Evolutionary conservation across 306 rosid species (phyloP).

Genomic region (Trifolium dubium): DNA sequence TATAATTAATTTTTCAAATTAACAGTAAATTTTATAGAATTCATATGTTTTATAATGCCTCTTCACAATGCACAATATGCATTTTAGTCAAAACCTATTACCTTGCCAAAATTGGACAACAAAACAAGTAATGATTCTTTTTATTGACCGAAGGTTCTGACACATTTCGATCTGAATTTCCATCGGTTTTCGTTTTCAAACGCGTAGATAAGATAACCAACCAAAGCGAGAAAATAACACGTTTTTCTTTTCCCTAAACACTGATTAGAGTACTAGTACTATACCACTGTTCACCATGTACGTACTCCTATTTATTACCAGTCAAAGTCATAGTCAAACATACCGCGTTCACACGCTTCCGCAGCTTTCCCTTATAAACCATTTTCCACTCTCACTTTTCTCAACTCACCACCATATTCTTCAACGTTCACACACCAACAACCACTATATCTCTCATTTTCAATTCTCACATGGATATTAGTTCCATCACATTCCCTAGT

Average conservation of each 20-base stretch:
- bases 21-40: too few species aligned
- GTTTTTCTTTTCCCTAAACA: constrained; percentile 14
- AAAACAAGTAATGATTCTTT: background rate
- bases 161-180: constrained; percentile 3
- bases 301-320: background rate
- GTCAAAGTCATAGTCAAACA: constrained; percentile 38
- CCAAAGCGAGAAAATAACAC: constrained; percentile 9
- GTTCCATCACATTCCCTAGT: constrained; percentile 42
- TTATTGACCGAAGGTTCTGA: constrained; percentile 19
- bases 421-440: constrained; percentile 51
- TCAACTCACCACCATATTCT: constrained; percentile 10
- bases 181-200: constrained; percentile 17
- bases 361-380: background rate
- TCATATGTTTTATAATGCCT: too few species aligned
- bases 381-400: background rate
- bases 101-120: too few species aligned
- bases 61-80: too few species aligned
- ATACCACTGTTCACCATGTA: background rate
- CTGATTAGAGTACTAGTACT: too few species aligned
- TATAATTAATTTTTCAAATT: too few species aligned
- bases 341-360: constrained; percentile 44
- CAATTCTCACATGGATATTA: constrained; percentile 60
- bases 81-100: too few species aligned
- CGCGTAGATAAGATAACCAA: background rate
- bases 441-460: too few species aligned